Evolutionary conservation across 2,329 filamentous ascomycete species (phyloP).

Genomic region (Onygenales sp.): DNA sequence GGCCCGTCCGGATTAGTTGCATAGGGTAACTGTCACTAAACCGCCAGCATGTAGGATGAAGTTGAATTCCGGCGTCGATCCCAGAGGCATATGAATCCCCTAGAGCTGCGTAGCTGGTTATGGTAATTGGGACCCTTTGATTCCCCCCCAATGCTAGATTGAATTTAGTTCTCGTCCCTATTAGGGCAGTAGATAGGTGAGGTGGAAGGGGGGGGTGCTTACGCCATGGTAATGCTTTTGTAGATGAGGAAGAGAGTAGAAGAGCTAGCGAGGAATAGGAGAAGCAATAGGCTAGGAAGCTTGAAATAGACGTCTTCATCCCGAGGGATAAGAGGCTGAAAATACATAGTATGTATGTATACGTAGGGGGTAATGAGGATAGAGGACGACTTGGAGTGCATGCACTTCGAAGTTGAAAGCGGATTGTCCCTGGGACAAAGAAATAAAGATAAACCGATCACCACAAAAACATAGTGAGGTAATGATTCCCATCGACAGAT

Average conservation of each 20-base stretch:
- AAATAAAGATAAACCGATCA: not conserved
- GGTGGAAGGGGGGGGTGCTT: not conserved
- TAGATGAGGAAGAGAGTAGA: not conserved
- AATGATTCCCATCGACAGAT: no score
- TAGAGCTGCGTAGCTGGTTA: constrained; percentile 15
- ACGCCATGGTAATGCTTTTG: not conserved
- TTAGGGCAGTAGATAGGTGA: not conserved
- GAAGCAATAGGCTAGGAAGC: not conserved
- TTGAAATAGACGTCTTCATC: constrained; percentile 1
- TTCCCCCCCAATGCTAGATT: not conserved
- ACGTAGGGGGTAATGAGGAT: not conserved
- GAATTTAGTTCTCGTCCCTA: not conserved
- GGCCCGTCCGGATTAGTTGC: constrained; percentile 12
- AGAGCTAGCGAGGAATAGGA: not conserved
- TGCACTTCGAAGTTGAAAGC: not conserved
- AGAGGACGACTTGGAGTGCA: not conserved
- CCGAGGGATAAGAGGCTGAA: not conserved
- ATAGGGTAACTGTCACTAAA: constrained; percentile 19
- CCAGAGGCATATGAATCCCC: constrained; percentile 21
- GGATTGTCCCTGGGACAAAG: not conserved
- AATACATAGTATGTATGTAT: not conserved
- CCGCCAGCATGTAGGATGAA: constrained; percentile 13
- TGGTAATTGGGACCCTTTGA: not conserved
- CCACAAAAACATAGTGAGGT: no score
- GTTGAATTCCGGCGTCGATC: constrained; percentile 14